Conservation (phyloP, 495 filamentous ascomycete species). For the Penicillium odoratum region DNA sequence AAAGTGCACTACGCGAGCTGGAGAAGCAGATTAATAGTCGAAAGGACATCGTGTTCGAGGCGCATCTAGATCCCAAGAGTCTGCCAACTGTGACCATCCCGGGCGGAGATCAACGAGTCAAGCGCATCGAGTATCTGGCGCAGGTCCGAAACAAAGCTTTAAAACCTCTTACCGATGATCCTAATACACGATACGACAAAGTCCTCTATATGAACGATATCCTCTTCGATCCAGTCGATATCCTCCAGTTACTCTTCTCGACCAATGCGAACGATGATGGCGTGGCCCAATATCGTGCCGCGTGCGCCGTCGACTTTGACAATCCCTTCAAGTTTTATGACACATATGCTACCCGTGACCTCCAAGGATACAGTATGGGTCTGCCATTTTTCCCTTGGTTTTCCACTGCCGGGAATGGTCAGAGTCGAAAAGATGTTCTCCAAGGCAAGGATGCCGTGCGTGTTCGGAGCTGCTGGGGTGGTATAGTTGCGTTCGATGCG, state of each 20-base stretch:
- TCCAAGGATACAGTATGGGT: slow-evolving; percentile 68
- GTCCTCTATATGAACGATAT: slow-evolving; percentile 79
- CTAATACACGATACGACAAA: slow-evolving; percentile 56
- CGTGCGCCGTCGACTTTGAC: slow-evolving; percentile 76
- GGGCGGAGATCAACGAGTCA: slow-evolving; percentile 59
- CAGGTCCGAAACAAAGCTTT: slow-evolving; percentile 76
- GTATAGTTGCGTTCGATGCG: slow-evolving; percentile 78
- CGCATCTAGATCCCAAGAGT: slow-evolving; percentile 50
- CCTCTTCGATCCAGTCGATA: slow-evolving; percentile 68
- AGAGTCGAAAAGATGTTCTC: slow-evolving; percentile 61
- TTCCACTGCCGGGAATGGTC: slow-evolving; percentile 52
- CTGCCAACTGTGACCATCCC: slow-evolving; percentile 61
- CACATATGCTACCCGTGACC: slow-evolving; percentile 74
- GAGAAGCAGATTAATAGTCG: slow-evolving; percentile 46
- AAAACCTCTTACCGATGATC: slow-evolving; percentile 55
- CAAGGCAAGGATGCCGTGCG: slow-evolving; percentile 65
- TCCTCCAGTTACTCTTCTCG: slow-evolving; percentile 70
- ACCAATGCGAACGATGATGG: slow-evolving; percentile 63
- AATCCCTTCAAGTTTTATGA: slow-evolving; percentile 81
- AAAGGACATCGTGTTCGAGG: slow-evolving; percentile 55
- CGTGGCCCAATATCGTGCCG: slow-evolving; percentile 68
- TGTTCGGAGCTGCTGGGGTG: slow-evolving; percentile 79
- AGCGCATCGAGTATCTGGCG: slow-evolving; percentile 75
- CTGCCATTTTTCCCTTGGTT: slow-evolving; percentile 79
- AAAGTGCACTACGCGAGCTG: slow-evolving; percentile 43